phyloP scores from a whole-genome alignment of 192 early-diverging fungal genomes.

The Mortierella alpina region DNA sequence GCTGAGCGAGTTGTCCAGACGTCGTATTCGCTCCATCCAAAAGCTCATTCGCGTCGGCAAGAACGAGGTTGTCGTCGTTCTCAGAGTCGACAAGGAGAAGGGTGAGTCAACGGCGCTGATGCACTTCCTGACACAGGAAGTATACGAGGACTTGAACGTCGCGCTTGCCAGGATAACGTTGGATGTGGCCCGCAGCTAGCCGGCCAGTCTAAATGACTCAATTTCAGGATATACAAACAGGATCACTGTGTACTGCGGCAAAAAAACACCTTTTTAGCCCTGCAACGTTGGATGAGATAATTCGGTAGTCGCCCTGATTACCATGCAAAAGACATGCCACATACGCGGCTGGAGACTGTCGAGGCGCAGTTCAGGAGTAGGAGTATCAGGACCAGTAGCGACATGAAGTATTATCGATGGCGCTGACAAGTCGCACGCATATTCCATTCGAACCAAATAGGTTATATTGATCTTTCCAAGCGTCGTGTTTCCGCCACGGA shows the following conservation, averaged over 20 bases:
- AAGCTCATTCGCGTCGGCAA: constrained; percentile 93
- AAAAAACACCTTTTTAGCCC: too few species aligned
- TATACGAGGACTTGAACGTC: too few species aligned
- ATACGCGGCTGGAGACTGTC: too few species aligned
- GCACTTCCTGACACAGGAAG: background rate
- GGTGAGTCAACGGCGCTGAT: constrained; percentile 54
- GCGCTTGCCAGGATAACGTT: too few species aligned
- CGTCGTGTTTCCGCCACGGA: constrained; percentile 91
- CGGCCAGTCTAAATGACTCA: too few species aligned
- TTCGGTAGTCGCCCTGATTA: too few species aligned
- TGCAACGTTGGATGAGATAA: too few species aligned
- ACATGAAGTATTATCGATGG: background rate
- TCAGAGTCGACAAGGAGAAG: constrained; percentile 97
- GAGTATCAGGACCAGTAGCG: background rate
- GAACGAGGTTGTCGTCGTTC: constrained; percentile 93
- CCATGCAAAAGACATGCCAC: too few species aligned
- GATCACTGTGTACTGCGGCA: too few species aligned
- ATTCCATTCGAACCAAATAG: constrained; percentile 37
- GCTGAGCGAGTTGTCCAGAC: constrained; percentile 89
- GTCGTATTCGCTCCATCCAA: constrained; percentile 96
- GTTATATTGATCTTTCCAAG: constrained; percentile 99
- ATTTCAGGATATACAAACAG: too few species aligned
- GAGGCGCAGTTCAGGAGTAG: background rate
- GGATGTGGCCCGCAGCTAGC: too few species aligned
- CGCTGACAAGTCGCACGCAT: too few species aligned